Evolutionary conservation across 768 basidiomycete genomes (phyloP), one percentile per base, ranked within the genome.

Genomic region (Trametes cingulata): DNA sequence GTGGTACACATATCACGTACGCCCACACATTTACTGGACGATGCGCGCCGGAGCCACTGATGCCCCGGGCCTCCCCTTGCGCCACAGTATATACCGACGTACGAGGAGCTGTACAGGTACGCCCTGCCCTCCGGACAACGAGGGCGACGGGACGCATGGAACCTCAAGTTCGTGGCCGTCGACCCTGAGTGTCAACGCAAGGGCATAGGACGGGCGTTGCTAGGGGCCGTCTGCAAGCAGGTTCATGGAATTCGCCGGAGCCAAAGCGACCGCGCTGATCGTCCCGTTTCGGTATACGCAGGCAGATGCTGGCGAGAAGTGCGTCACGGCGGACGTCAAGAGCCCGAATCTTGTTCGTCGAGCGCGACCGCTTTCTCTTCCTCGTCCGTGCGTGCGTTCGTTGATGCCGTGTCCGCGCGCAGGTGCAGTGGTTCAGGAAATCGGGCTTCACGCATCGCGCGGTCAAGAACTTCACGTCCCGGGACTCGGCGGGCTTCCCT

Each of bases 401-500:
- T 17, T 48, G 14, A 24, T 19, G 48, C 12, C 17, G 9, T 12
- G 42, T n/a, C 25, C 33, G 24, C 27, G 20, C 35, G 36, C 46
- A 63, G 67, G 65, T 65, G 42, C 53, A 47, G 35, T 62, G 63
- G 65, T 64, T 68, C 35, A 45, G 53, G 17, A 63, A 62, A 29
- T 50, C 52, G 3, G 64, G 62, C 37, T 65, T 68, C 56, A 25
- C 42, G 33, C 56, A 65, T 33, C 58, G 63, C 22, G 56, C 46
- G 10, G 64, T 65, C 12, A 64, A 64, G 52, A 68, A 68, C 62
- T 66, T 65, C 42, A 42, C 47, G 41, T 61, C 56, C 10, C 49
- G 43, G 22, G 60, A 63, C 50, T 49, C 54, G 12, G 56, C 59
- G n/a, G 67, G 67, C 22, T 68, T 68, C 47, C 62, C 67, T 29